These are phyloP conservation scores for Arxiozyma heterogenica DNA, from an alignment of 1,139 yeast species.

Conservation along the genomic window DNA sequence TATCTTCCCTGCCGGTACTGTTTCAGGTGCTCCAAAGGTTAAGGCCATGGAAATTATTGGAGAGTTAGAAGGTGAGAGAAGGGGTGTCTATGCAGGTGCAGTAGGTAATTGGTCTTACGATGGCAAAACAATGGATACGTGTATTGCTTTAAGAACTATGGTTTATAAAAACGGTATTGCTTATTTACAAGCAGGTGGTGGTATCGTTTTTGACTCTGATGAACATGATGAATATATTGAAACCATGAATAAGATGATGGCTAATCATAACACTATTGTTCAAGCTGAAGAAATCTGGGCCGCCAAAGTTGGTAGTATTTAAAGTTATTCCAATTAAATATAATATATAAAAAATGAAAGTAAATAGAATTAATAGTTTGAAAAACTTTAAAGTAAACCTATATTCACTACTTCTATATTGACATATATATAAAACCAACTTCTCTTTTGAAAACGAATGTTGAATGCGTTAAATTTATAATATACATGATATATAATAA, in stretches of 20 bases:
- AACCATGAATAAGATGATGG: constrained; percentile 94
- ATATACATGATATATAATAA: constrained; percentile 15
- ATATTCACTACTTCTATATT: too few species aligned
- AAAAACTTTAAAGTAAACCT: not conserved
- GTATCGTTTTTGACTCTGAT: constrained; percentile 91
- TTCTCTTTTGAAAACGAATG: constrained; percentile 22
- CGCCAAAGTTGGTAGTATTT: constrained; percentile 24
- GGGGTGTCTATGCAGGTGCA: constrained; percentile 98
- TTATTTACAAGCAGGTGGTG: constrained; percentile 96
- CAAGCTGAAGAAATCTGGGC: constrained; percentile 82
- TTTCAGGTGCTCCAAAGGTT: constrained; percentile 96
- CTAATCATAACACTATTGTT: constrained; percentile 79
- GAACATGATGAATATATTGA: constrained; percentile 92
- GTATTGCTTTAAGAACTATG: constrained; percentile 96
- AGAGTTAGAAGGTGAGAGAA: constrained; percentile 79
- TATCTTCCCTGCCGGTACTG: constrained; percentile 97
- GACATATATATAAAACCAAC: not conserved
- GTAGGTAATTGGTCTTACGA: constrained; percentile 99
- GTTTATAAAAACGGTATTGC: constrained; percentile 85
- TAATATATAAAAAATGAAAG: not conserved
- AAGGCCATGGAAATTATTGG: constrained; percentile 92
- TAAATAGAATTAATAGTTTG: not conserved
- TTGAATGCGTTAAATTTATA: constrained; percentile 29
- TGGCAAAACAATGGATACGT: constrained; percentile 87
- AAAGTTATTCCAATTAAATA: not conserved